A percentile compares a stretch with the other conserved stretches of the same genome.
These are phyloP conservation scores for Fusarium sp. DNA, from an alignment of 2,329 filamentous ascomycete species.

Conservation along the genomic window DNA sequence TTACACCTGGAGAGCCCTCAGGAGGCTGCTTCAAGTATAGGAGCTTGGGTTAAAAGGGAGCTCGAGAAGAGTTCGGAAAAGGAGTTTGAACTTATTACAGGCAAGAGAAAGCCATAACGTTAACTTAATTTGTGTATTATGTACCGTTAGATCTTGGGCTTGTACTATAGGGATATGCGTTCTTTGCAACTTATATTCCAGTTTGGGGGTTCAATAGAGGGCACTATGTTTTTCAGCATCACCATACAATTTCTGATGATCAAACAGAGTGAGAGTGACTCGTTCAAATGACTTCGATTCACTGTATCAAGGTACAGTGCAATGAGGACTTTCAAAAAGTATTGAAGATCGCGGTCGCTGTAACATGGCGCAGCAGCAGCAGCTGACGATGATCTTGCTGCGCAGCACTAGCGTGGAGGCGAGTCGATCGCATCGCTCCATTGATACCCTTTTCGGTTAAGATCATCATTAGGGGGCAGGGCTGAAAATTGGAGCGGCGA, in stretches of 20 bases:
- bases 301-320: fast-evolving
- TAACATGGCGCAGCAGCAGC: not conserved
- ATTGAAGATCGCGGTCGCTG: not conserved
- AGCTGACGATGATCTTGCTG: not conserved
- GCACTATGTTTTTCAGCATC: not conserved
- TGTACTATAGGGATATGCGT: not conserved
- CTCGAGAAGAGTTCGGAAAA: slow-evolving; percentile 44
- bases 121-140: not conserved
- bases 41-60: slow-evolving; percentile 53
- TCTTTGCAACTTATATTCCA: not conserved
- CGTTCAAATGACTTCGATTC: too few species aligned
- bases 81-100: slow-evolving; percentile 47
- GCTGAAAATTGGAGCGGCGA: not conserved
- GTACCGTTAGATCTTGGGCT: not conserved
- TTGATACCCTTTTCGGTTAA: not conserved
- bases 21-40: slow-evolving; percentile 51
- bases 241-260: not conserved
- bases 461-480: not conserved
- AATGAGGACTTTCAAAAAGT: not conserved
- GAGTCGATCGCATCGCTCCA: slow-evolving; percentile 2
- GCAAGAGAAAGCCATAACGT: slow-evolving; percentile 23
- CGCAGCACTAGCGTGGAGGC: not conserved
- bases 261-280: not conserved
- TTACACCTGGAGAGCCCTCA: slow-evolving; percentile 55
- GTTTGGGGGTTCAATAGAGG: not conserved